Evolutionary conservation across 1,284 basidiomycete genomes (phyloP), one percentile per base, ranked within the genome.

Genomic region (Ustilago cynodontis): DNA sequence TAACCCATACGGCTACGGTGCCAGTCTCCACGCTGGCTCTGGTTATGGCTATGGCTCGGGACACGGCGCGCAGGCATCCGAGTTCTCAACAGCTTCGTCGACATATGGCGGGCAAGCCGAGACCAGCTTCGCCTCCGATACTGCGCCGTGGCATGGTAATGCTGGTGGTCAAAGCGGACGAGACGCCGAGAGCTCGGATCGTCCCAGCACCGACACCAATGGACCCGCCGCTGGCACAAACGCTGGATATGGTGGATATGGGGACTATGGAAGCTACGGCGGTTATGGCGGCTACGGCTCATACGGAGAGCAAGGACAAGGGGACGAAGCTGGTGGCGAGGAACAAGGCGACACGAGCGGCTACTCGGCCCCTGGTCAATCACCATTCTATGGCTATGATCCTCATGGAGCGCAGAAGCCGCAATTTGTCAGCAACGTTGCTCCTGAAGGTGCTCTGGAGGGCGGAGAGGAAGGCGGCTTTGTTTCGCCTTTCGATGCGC

Each of bases 401-500:
- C 67, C 75, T 39, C 78, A 82, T 37, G 78, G 80, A n/a, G 75
- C 79, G 3, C 66, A 76, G 47, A 62, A 77, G 64, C 76, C 80
- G 10, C 75, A 80, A 37, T 83, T 83, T 57, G 62, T 80, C 59
- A 77, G 73, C 81, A 88, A 88, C 39, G 77, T 86, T 66, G 69
- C 64, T 9, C 67, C 59, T 24, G 72, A 65, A 11, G 68, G 37
- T 24, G 65, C 69, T n/a, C 64, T 78, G 16, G 71, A 68, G 26
- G 67, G 43, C 2, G 71, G 49, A 18, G 82, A 82, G 11, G 85
- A 87, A 9, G 82, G 86, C 45, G 84, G 86, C 1, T 94, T 96
- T 78, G 89, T 95, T 49, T 94, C 93, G n/a, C 88, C 93, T 9
- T 94, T 95, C 92, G 93, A 94, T 80, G 88, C 87, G 52, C 87